Evolutionary conservation across 768 basidiomycete species (phyloP).

Genomic region (Hemileccinum impolitum): DNA sequence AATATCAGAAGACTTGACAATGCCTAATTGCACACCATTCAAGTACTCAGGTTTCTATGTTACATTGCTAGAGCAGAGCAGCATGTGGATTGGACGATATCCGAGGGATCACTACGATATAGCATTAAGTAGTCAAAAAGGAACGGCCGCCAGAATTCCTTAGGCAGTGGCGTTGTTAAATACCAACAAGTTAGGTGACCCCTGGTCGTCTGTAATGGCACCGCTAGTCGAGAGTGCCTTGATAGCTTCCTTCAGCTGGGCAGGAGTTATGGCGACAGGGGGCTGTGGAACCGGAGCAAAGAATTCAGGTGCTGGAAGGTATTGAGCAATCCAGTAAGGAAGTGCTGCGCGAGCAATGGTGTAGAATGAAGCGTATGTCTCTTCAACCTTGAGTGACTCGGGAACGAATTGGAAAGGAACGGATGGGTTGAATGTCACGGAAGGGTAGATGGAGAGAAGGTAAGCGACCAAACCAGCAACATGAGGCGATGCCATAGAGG

Average conservation of each 20-base stretch:
- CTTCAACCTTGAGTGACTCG: conserved; percentile 32
- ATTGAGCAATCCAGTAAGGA: conserved; percentile 54
- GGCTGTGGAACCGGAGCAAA: conserved; percentile 41
- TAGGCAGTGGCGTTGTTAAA: conserved; percentile 72
- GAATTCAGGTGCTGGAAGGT: conserved; percentile 53
- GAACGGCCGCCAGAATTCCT: not conserved
- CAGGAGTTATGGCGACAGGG: conserved; percentile 53
- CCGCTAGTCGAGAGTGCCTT: conserved; percentile 53
- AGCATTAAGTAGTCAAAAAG: conserved; percentile 3
- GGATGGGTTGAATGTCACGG: conserved; percentile 53
- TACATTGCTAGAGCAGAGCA: conserved; percentile 12
- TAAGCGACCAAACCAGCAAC: conserved; percentile 88
- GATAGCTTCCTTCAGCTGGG: conserved; percentile 75
- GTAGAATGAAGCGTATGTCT: conserved; percentile 47
- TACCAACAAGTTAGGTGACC: conserved; percentile 69
- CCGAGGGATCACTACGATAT: conserved; percentile 1
- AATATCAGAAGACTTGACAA: too few species aligned
- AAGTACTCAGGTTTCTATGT: not conserved
- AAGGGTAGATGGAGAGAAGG: conserved; percentile 85
- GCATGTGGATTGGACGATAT: conserved; percentile 2
- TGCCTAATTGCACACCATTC: too few species aligned
- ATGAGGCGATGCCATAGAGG: conserved; percentile 95
- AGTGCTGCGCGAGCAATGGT: conserved; percentile 51
- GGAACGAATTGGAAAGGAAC: conserved; percentile 39
- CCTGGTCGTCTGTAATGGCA: conserved; percentile 40